These are phyloP conservation scores for Rhizopus sp. DNA, from an alignment of 371 early-diverging fungal genomes.

Conservation along the genomic window DNA sequence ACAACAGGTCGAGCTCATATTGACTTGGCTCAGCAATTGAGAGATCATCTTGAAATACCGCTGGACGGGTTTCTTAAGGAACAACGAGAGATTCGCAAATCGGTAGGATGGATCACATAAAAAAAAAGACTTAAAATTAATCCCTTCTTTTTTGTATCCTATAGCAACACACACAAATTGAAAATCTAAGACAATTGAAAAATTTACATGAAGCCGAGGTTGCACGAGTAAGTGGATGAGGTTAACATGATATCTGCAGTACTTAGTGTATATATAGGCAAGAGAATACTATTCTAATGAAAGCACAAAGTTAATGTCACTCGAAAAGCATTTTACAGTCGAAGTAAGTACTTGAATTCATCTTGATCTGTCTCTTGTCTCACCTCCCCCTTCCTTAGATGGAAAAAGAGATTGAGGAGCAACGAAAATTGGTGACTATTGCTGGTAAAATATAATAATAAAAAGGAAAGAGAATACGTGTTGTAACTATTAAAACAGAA, in stretches of 20 bases:
- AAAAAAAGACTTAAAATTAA: neutral
- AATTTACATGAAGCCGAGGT: slow-evolving; percentile 43
- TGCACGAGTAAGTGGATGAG: slow-evolving; percentile 31
- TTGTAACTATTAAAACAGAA: slow-evolving; percentile 21
- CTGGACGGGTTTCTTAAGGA: slow-evolving; percentile 41
- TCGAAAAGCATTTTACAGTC: slow-evolving; percentile 14
- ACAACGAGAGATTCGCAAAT: slow-evolving; percentile 37
- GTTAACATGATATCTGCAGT: slow-evolving; percentile 2
- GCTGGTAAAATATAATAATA: slow-evolving; percentile 19
- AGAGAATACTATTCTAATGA: slow-evolving; percentile 28
- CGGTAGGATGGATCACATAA: slow-evolving; percentile 21
- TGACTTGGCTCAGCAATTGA: slow-evolving; percentile 46
- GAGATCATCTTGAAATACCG: slow-evolving; percentile 41
- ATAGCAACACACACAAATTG: slow-evolving; percentile 47
- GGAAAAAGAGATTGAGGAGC: slow-evolving; percentile 37
- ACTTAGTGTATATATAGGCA: slow-evolving; percentile 14
- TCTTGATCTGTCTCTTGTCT: no score
- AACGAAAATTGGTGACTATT: slow-evolving; percentile 21
- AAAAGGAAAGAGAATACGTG: neutral
- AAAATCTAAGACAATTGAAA: slow-evolving; percentile 43
- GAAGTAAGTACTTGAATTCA: slow-evolving; percentile 3
- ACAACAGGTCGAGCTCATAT: slow-evolving; percentile 51
- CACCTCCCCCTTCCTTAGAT: slow-evolving; percentile 15
- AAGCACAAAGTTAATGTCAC: slow-evolving; percentile 15
- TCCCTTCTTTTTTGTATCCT: neutral